phyloP scores from a whole-genome alignment of 2,329 filamentous ascomycete species.

The Ophidiomyces ophidiicola region DNA sequence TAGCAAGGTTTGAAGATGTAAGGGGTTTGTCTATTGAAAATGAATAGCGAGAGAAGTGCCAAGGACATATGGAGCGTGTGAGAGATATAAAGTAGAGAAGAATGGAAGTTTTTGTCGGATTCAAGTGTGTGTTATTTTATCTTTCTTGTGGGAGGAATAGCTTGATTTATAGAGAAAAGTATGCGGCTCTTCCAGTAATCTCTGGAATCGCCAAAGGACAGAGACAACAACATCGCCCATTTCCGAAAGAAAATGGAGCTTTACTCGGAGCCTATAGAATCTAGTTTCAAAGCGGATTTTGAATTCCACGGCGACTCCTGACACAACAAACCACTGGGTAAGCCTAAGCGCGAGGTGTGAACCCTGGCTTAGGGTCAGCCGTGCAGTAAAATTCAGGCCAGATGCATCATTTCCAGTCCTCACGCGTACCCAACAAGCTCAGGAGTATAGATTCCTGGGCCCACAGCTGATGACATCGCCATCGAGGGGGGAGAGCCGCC shows the following conservation, averaged over 20 bases:
- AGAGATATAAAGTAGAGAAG: background rate
- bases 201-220: too few species aligned
- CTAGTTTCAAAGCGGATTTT: background rate
- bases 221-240: background rate
- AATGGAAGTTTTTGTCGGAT: background rate
- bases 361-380: too few species aligned
- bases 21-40: background rate
- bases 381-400: too few species aligned
- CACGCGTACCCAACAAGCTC: too few species aligned
- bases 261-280: background rate
- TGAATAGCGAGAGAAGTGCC: background rate
- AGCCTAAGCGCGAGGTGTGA: slow-evolving; percentile 3
- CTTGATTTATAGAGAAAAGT: too few species aligned
- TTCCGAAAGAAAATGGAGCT: background rate
- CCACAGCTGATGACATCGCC: too few species aligned
- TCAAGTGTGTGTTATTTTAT: too few species aligned
- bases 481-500: background rate
- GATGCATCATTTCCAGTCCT: too few species aligned
- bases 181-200: too few species aligned
- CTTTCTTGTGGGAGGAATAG: too few species aligned
- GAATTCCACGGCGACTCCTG: slow-evolving; percentile 1
- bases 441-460: too few species aligned
- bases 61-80: background rate
- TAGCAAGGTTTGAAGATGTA: background rate
- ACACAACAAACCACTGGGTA: background rate